These are phyloP conservation scores for Paraphaeosphaeria minitans DNA, from an alignment of 2,329 filamentous ascomycete genomes.

Conservation along the genomic window DNA sequence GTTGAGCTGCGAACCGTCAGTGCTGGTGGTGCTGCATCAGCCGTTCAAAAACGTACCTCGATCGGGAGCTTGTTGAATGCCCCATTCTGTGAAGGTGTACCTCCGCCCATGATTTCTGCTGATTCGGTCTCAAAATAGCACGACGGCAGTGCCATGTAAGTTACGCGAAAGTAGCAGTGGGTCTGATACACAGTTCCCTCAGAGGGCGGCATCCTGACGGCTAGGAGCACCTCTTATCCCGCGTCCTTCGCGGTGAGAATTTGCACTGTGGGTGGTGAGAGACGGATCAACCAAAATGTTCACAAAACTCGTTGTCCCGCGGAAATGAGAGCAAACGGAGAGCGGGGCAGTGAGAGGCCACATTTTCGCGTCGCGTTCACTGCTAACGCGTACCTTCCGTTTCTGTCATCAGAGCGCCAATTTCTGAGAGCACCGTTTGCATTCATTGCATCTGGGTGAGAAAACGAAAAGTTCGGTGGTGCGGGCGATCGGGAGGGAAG, in stretches of 20 bases:
- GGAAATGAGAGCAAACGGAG: constrained; percentile 1
- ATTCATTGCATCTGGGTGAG: neutral
- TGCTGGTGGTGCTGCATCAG: neutral
- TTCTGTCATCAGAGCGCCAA: neutral
- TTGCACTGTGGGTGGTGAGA: neutral
- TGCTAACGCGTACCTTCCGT: neutral
- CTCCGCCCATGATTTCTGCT: constrained; percentile 16
- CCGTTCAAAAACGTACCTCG: constrained; percentile 26
- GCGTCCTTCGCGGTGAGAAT: neutral
- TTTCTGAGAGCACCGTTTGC: neutral
- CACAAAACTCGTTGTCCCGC: neutral
- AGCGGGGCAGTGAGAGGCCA: neutral
- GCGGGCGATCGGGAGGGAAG: neutral
- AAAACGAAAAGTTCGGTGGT: neutral
- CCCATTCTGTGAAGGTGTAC: constrained; percentile 12
- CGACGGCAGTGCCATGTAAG: neutral
- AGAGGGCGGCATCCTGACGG: too few relatives aligned
- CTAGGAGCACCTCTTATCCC: neutral
- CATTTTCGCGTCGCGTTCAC: neutral
- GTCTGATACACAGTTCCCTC: too few relatives aligned
- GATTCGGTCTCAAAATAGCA: neutral
- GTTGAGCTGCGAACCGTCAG: constrained; percentile 42
- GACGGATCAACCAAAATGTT: neutral
- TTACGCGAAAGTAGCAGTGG: neutral
- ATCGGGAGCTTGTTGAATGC: constrained; percentile 43